Base-by-base conservation (phyloP, 1,284 basidiomycete genomes). In the Paramarasmius palmivorus region DNA sequence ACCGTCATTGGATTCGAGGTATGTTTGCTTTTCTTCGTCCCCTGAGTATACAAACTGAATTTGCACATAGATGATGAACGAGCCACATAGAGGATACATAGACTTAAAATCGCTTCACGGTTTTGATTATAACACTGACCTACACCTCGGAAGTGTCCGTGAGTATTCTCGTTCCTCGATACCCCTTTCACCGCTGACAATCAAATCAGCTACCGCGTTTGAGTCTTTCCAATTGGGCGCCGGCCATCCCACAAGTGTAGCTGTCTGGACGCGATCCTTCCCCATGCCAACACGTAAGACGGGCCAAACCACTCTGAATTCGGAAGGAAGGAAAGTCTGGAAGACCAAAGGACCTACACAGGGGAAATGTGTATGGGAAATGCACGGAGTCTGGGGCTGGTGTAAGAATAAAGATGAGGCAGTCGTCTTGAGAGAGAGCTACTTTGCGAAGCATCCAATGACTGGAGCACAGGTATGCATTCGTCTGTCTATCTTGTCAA, bases 381-480 rank as follows among this genome's bases (percentile, higher is more conserved):
- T 88, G 72, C 95, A 98, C 61, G 93, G 92, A 12, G 92, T 98
- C 0, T 99, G 96, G 96, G 83, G 86, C 1, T 98, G 91, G 90
- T 88, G 94, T 63, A 75, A 72, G 9, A 73, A 76, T 22, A 90
- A 86, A 61, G 69, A 85, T 7, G 76, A 83, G 53, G 86, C 88
- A 0, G 84, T 96, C 1, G 85, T 92, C 0, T 73, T 98, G 42
- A 81, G 90, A 51, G 90, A 95, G 64, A 90, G 83, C 62, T 98
- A 98, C 69, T 99, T 99, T 63, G 71, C 77, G 19, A 84, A 84
- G 53, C 74, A 93, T 66, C 86, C 83, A 4, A 66, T 65, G 65
- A 88, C 76, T 14, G 82, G 78, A 29, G 72, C 76, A 54, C 82
- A 84, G 73, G 84, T 88, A 32, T 5, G 55, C 41, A n/a, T 40